Evolutionary conservation across 2,329 filamentous ascomycete species (phyloP), one percentile per base, ranked within the genome.

Genomic region (Alternaria sp.): DNA sequence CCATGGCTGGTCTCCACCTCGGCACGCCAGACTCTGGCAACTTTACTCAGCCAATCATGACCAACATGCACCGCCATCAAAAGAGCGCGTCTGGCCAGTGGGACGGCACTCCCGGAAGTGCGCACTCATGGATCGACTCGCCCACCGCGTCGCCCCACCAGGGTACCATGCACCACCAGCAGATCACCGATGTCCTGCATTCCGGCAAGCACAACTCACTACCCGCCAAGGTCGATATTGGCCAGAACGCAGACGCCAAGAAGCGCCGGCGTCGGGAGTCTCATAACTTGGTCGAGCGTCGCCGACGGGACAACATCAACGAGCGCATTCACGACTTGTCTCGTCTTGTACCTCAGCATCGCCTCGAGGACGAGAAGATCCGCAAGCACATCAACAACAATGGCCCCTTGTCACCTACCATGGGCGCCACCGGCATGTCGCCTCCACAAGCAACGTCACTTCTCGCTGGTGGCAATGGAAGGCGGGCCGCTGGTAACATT

Each of bases 321-420:
- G 96, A 99, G 81, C 90, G 96, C 46, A 99, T 99, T 67, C 95
- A 98, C 76, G 96, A 99, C 76, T 87, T 99, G 8, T 97, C 95
- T 75, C 93, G 94, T 73, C 87, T 99, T 18, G 95, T 99, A 3
- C 96, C 96, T 23, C 87, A 90, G 64, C 96, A 99, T 80, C 90
- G 96, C 64, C 86, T 99, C 3, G 96, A 99, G 75, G 96, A 98
- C 76, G 96, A 99, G 82, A 97, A 97, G 83, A 92, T 98, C 51
- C 91, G 94, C 71, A 98, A 98, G 82, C 90, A 97, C 76, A 90
- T 98, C 58, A 89, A 95, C 74, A 98, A 94, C 76, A 97, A 95
- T 65, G 95, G 93, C 2, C 92, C 95, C 0, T 83, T 98, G 12
- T 97, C 94, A 14, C 94, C 94, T 15, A 92, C 91, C 7, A 87